Conservation (phyloP, 208 protist genomes). For the Porcisia hertigi region DNA sequence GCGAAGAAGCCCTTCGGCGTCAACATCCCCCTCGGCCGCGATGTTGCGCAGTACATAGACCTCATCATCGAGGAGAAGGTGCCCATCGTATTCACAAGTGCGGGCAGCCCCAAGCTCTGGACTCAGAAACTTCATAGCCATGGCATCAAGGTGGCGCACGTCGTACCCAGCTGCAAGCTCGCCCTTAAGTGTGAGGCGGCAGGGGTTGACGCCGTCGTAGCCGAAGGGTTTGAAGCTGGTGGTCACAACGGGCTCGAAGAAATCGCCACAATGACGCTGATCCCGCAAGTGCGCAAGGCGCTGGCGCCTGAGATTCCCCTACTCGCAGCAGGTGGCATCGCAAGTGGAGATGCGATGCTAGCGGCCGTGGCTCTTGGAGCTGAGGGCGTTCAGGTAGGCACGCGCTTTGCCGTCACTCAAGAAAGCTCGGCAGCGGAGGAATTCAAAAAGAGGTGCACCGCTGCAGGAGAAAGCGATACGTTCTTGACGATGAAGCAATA, state of each 20-base stretch:
- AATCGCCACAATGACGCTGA: slow-evolving; percentile 68
- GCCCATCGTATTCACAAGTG: slow-evolving; percentile 87
- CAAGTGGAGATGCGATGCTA: slow-evolving; percentile 53
- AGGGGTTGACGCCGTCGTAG: slow-evolving; percentile 77
- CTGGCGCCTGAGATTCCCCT: slow-evolving; percentile 70
- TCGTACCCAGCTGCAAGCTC: slow-evolving; percentile 79
- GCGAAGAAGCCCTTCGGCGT: slow-evolving; percentile 77
- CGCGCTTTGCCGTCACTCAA: slow-evolving; percentile 70
- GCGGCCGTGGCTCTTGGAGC: slow-evolving; percentile 77
- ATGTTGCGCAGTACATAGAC: slow-evolving; percentile 48
- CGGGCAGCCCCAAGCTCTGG: slow-evolving; percentile 72
- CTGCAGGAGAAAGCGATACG: slow-evolving; percentile 52
- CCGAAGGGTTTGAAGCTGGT: slow-evolving; percentile 82
- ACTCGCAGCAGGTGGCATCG: slow-evolving; percentile 73
- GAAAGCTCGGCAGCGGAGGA: slow-evolving; percentile 52
- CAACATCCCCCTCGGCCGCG: slow-evolving; percentile 60
- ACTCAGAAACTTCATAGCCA: slow-evolving; percentile 70
- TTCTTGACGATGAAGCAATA: slow-evolving; percentile 64
- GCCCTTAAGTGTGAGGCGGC: slow-evolving; percentile 71
- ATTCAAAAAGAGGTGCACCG: slow-evolving; percentile 55
- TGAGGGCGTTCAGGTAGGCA: slow-evolving; percentile 79
- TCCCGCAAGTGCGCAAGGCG: slow-evolving; percentile 55
- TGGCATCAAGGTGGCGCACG: slow-evolving; percentile 78
- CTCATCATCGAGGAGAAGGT: slow-evolving; percentile 84
- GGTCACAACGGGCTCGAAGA: slow-evolving; percentile 72